These are phyloP conservation scores for Thozetella sp. DNA, from an alignment of 495 filamentous ascomycete genomes.

Conservation along the genomic window DNA sequence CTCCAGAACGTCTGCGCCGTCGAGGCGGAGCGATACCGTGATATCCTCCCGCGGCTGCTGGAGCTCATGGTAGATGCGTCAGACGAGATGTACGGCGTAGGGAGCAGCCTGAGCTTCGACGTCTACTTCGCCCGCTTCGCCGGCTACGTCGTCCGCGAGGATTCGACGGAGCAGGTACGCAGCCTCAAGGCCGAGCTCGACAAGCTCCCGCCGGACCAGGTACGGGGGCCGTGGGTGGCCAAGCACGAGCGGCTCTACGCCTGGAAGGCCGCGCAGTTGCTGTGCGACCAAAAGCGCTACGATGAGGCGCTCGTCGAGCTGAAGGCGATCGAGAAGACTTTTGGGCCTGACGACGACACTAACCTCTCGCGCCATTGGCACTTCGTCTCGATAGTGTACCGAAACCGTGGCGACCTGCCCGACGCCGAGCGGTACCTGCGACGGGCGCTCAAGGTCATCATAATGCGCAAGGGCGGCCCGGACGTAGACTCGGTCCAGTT, in stretches of 20 bases:
- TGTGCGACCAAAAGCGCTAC: not conserved
- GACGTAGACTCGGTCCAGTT: slow-evolving; percentile 2
- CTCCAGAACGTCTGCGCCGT: not conserved
- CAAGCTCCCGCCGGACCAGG: not conserved
- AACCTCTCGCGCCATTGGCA: slow-evolving; percentile 1
- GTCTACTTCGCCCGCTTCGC: not conserved
- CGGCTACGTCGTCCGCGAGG: not conserved
- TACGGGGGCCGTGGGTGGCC: not conserved
- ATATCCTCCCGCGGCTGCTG: not conserved
- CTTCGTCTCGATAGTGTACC: not conserved
- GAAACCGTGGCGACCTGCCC: not conserved
- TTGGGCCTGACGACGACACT: not conserved
- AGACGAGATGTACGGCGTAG: not conserved
- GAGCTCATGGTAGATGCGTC: not conserved
- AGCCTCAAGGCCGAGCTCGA: slow-evolving; percentile 2
- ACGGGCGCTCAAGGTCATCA: not conserved
- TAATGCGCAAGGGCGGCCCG: not conserved
- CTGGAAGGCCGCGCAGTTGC: slow-evolving; percentile 3
- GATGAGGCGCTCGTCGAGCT: not conserved
- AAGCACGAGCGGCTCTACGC: not conserved
- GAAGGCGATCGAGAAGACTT: not conserved
- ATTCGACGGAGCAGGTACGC: not conserved
- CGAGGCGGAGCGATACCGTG: not conserved
- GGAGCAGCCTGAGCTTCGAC: slow-evolving; percentile 5
- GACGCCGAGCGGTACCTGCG: not conserved